A percentile compares a stretch with the other conserved stretches of the same genome.
phyloP scores from a whole-genome alignment of 2,329 filamentous ascomycete genomes.

The Hirsutella minnesotensis region DNA sequence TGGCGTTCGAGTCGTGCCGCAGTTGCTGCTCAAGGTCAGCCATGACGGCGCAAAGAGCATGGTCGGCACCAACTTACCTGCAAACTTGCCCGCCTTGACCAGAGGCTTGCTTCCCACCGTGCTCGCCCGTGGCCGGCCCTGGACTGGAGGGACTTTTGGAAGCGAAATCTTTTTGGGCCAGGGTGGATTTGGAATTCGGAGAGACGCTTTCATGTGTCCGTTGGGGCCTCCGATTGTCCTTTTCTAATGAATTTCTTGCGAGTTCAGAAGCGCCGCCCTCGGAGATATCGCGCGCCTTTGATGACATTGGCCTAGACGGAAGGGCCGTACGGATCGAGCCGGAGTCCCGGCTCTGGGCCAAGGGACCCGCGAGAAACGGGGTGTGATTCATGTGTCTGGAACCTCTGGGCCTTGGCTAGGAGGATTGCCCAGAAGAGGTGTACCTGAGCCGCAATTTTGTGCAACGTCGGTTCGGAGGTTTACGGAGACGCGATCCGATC shows the following conservation, averaged over 20 bases:
- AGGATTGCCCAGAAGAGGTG: no score
- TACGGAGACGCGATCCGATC: no score
- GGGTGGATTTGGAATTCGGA: slow-evolving; percentile 14
- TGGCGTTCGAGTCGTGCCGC: slow-evolving; percentile 84
- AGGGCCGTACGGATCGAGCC: slow-evolving; percentile 22
- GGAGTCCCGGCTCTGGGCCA: slow-evolving; percentile 18
- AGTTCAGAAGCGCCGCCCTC: slow-evolving; percentile 1
- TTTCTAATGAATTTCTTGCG: slow-evolving; percentile 9
- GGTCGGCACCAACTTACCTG: slow-evolving; percentile 42
- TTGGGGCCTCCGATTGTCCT: slow-evolving; percentile 10
- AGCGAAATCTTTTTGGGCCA: slow-evolving; percentile 9
- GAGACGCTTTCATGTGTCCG: slow-evolving; percentile 14
- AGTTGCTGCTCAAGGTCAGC: slow-evolving; percentile 54
- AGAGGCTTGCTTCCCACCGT: slow-evolving; percentile 7
- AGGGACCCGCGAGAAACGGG: slow-evolving; percentile 11
- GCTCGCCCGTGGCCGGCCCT: slow-evolving; percentile 8
- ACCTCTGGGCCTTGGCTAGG: background rate
- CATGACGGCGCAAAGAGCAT: background rate
- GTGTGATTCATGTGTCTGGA: slow-evolving; percentile 20
- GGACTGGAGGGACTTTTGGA: slow-evolving; percentile 19
- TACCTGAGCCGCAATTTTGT: no score
- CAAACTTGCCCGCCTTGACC: slow-evolving; percentile 52
- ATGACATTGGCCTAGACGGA: slow-evolving; percentile 24
- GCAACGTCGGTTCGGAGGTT: no score
- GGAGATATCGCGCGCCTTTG: slow-evolving; percentile 15